Evolutionary conservation across 1,139 yeast genomes (phyloP).

Genomic region (Diutina sp.): DNA sequence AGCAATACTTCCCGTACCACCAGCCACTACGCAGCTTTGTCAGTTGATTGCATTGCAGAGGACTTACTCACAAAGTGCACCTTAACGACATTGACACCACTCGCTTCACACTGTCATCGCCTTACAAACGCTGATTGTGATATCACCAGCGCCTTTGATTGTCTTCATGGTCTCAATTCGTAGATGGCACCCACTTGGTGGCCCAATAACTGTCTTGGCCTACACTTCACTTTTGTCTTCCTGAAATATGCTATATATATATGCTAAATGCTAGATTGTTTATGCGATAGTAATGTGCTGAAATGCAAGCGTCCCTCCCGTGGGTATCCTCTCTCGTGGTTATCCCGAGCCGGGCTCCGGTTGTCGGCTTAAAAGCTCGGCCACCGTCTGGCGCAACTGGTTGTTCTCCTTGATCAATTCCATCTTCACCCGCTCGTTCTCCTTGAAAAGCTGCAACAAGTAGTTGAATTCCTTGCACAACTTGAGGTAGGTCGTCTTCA

Average conservation of each 20-base stretch:
- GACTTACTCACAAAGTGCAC: no score
- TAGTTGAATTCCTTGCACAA: conserved; percentile 25
- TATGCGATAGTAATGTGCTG: not conserved
- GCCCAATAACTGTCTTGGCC: no score
- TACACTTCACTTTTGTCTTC: no score
- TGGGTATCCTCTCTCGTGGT: not conserved
- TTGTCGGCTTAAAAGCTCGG: conserved; percentile 20
- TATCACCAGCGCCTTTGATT: no score
- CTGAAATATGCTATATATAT: not conserved
- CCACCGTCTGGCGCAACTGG: conserved; percentile 29
- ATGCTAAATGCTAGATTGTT: not conserved
- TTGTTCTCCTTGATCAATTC: conserved; percentile 40
- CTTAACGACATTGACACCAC: no score
- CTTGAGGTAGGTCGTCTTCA: conserved; percentile 22
- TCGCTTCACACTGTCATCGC: no score
- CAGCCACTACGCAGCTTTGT: no score
- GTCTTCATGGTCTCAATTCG: no score
- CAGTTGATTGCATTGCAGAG: no score
- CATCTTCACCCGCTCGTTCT: conserved; percentile 46
- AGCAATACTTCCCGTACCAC: no score
- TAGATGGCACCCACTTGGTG: no score
- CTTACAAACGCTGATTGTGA: no score
- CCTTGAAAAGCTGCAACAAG: conserved; percentile 37
- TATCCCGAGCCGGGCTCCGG: not conserved
- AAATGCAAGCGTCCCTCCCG: not conserved